phyloP scores from a whole-genome alignment of 2,329 filamentous ascomycete genomes.

The Pyrenochaeta sp. region DNA sequence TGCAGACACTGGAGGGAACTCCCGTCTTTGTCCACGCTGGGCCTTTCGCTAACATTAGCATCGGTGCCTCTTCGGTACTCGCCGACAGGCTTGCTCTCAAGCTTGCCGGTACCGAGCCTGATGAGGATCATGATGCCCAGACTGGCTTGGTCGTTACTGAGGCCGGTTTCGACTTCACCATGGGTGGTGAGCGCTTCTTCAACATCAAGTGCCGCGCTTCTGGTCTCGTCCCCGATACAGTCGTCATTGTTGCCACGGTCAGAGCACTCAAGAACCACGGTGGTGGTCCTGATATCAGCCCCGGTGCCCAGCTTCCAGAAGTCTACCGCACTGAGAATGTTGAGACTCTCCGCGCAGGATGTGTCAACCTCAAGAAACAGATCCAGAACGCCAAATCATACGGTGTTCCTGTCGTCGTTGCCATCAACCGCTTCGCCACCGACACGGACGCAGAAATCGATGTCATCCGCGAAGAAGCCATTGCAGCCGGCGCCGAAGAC shows the following conservation, averaged over 20 bases:
- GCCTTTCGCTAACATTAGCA: constrained; percentile 97
- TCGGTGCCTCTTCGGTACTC: constrained; percentile 93
- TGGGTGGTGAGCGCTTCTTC: constrained; percentile 99
- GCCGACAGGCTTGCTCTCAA: constrained; percentile 96
- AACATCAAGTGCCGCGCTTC: constrained; percentile 99
- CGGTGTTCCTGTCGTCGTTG: constrained; percentile 92
- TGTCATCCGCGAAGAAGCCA: constrained; percentile 87
- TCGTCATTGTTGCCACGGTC: constrained; percentile 94
- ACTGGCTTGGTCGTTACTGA: constrained; percentile 95
- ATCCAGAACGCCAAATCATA: constrained; percentile 89
- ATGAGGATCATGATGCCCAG: constrained; percentile 83
- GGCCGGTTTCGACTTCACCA: constrained; percentile 98
- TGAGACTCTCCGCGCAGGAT: constrained; percentile 86
- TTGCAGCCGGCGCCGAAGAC: constrained; percentile 91
- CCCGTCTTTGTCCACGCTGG: constrained; percentile 97
- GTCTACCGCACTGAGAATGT: constrained; percentile 95
- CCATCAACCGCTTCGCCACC: constrained; percentile 95
- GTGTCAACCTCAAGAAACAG: constrained; percentile 94
- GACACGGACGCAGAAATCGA: constrained; percentile 93
- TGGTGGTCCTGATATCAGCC: constrained; percentile 90
- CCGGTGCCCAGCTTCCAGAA: constrained; percentile 82
- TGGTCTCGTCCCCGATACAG: constrained; percentile 88
- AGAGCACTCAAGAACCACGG: constrained; percentile 97
- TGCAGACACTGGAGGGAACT: constrained; percentile 97
- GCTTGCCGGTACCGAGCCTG: constrained; percentile 90